phyloP scores from a whole-genome alignment of 768 basidiomycete species.

The Asterophora lycoperdoides region DNA sequence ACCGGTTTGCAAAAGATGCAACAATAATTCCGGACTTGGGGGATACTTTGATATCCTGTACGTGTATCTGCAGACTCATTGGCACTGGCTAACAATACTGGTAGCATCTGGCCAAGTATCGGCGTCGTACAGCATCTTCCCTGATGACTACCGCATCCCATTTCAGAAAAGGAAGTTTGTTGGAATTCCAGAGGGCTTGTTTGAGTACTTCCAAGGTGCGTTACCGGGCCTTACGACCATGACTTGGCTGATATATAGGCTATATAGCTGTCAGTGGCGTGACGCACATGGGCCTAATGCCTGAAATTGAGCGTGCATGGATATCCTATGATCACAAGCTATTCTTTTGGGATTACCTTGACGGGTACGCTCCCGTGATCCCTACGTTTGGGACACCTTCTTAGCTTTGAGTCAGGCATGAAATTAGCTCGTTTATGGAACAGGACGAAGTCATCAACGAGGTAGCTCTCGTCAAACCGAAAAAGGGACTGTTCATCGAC shows the following conservation, averaged over 20 bases:
- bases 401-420: slow-evolving; percentile 49
- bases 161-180: slow-evolving; percentile 76
- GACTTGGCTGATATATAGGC: slow-evolving; percentile 6
- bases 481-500: slow-evolving; percentile 84
- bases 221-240: slow-evolving; percentile 3
- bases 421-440: slow-evolving; percentile 88
- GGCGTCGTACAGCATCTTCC: slow-evolving; percentile 73
- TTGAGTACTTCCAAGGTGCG: slow-evolving; percentile 75
- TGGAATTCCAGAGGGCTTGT: slow-evolving; percentile 73
- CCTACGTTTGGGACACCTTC: neutral
- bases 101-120: slow-evolving; percentile 66
- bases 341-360: slow-evolving; percentile 94
- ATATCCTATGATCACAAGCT: slow-evolving; percentile 92
- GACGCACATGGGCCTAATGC: slow-evolving; percentile 86
- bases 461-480: slow-evolving; percentile 85
- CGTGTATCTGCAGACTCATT: slow-evolving; percentile 22
- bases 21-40: slow-evolving; percentile 73
- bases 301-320: slow-evolving; percentile 94
- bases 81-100: neutral
- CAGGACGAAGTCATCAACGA: slow-evolving; percentile 86
- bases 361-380: slow-evolving; percentile 59
- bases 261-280: slow-evolving; percentile 58
- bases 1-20: slow-evolving; percentile 67
- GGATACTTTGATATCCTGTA: slow-evolving; percentile 61
- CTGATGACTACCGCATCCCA: slow-evolving; percentile 73